Evolutionary conservation across 805 yeast species (phyloP), one percentile per base, ranked within the genome.

Genomic region (Lipomyces yamanashiensis): DNA sequence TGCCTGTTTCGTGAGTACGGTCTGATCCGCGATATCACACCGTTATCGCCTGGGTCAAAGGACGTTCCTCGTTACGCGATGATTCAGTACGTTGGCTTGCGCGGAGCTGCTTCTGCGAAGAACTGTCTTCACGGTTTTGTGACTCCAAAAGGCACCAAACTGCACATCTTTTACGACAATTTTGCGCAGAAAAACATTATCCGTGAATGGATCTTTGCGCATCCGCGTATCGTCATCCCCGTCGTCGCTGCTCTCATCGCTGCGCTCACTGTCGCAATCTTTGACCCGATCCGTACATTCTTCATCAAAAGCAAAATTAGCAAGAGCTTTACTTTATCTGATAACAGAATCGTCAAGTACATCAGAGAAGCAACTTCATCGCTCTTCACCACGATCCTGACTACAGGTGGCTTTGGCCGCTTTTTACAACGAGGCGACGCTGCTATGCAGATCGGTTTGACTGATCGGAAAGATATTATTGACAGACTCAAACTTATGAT

Each of bases 201-300:
- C 2, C 75, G 81, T 7, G 84, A 85, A 15, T 84, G 87, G 73
- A 80, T 92, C 43, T 76, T 84, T 13, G 85, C 84, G 69, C 99
- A 95, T 73, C 87, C 95, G 44, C 84, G 92, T 70, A 87, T 95
- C 59, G 84, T 93, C 1, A 80, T 93, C 33, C 99, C 99, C 0
- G 75, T 89, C 7, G 70, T 91, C 6, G 75, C 95, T 48, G 97
- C 97, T 0, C 61, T 92, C 1, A 66, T 91, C 12, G 92, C 98
- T 2, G 88, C 90, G 2, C 65, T 87, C 1, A 96, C 98, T 0
- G 96, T 92, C 50, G 73, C 89, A 39, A 82, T 95, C 49, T 95
- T 95, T 75, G 99, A 95, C 70, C 99, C 99, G 1, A 90, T 95
- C 50, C 84, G 99, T 73, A 87, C 88, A 67, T 88, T 86, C 75